phyloP scores from a whole-genome alignment of 495 filamentous ascomycete genomes.

The Chaetomidium leptoderma region DNA sequence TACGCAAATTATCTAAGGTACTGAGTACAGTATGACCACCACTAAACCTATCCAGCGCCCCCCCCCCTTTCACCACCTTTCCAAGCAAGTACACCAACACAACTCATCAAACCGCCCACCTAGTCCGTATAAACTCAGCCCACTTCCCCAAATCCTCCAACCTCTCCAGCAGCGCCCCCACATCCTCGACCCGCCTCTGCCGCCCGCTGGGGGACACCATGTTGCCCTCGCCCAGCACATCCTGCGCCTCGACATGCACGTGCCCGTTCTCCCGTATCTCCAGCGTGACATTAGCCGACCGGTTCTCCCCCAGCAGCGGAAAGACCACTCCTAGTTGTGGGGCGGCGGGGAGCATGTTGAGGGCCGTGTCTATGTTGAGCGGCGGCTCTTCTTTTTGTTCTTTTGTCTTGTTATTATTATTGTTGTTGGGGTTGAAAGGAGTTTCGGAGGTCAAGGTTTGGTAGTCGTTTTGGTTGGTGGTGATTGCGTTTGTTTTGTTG shows the following conservation, averaged over 20 bases:
- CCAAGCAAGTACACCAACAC: no score
- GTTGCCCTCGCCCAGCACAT: slow-evolving; percentile 35
- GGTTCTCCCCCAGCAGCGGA: slow-evolving; percentile 33
- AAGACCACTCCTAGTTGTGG: slow-evolving; percentile 50
- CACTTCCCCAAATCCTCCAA: slow-evolving; percentile 53
- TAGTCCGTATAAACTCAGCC: slow-evolving; percentile 48
- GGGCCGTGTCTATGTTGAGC: slow-evolving; percentile 45
- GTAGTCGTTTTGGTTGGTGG: slow-evolving; percentile 34
- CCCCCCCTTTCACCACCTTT: not conserved
- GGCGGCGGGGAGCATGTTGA: slow-evolving; percentile 42
- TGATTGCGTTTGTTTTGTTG: slow-evolving; percentile 8
- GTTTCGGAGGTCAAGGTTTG: no score
- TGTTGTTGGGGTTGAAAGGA: slow-evolving; percentile 20
- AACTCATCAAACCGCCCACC: slow-evolving; percentile 31
- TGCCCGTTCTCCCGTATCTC: slow-evolving; percentile 60
- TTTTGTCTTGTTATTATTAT: not conserved
- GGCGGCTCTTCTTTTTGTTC: slow-evolving; percentile 2
- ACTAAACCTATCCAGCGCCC: not conserved
- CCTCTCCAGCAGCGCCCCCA: slow-evolving; percentile 38
- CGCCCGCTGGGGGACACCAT: slow-evolving; percentile 18
- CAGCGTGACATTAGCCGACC: slow-evolving; percentile 47
- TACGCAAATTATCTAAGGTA: no score
- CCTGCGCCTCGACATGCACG: slow-evolving; percentile 45
- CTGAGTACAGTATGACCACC: not conserved
- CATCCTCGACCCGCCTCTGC: slow-evolving; percentile 25